Evolutionary conservation across 2,329 filamentous ascomycete species (phyloP), one percentile per base, ranked within the genome.

Genomic region (Camillea tinctor): DNA sequence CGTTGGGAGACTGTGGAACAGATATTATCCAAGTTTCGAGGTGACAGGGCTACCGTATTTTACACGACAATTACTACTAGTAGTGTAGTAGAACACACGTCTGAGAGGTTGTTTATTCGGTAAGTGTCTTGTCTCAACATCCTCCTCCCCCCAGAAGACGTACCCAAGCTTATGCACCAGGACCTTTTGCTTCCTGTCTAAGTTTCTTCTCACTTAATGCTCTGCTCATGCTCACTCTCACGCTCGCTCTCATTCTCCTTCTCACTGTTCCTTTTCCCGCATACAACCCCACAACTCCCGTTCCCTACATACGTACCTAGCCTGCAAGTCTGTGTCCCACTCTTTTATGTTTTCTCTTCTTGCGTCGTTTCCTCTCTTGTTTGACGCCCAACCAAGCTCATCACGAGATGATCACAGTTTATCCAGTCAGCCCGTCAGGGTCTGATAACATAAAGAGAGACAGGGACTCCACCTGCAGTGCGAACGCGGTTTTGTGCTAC

Each of bases 401-500:
- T 55, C 60, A 53, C 56, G 54, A 60, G 60, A 61, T 55, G 58
- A 57, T 63, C 62, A 30, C 26, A 64, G 54, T 58, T 50, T 56
- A 54, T 50, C 53, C 56, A 55, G 57, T 60, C 60, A 57, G 56
- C 24, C n/a, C 55, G 50, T 62, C 59, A 65, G 58, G 61, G 57
- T 63, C 60, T 62, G 44, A 44, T 44, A 44, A 44, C 36, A 44
- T 8, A 26, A 26, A 8, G 8, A 26, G 26, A 30, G 51, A 58
- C 54, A 56, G 58, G 56, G 50, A 61, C 61, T 54, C 60, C 59
- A 64, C 60, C 60, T 63, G 55, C 22, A 53, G 22, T 57, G 57
- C 56, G 17, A 59, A 54, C 64, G 56, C 63, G 58, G 62, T 63
- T 64, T 62, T 62, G 62, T 61, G 57, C 20, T 53, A 36, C 5